These are phyloP conservation scores for Clohesyomyces aquaticus DNA, from an alignment of 495 filamentous ascomycete species.

Conservation along the genomic window DNA sequence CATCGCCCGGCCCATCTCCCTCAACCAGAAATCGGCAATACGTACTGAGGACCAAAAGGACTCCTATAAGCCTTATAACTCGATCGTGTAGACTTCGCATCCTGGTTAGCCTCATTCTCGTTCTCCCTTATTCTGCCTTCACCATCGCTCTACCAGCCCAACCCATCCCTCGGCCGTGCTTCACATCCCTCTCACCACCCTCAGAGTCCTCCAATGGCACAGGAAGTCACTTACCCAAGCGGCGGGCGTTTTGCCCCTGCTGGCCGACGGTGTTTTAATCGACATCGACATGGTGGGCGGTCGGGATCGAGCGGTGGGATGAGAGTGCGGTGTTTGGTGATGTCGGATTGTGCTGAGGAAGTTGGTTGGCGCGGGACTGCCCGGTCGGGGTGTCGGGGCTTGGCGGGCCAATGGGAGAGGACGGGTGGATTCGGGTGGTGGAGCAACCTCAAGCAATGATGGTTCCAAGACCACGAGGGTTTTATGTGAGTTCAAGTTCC, in stretches of 20 bases:
- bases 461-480: too few relatives aligned
- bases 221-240: conserved; percentile 12
- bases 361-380: not conserved
- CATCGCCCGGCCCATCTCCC: conserved; percentile 18
- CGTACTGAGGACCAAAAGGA: conserved; percentile 53
- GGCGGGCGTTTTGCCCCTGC: conserved; percentile 20
- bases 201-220: not conserved
- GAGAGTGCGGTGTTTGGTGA: conserved; percentile 1
- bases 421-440: conserved; percentile 12
- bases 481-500: too few relatives aligned
- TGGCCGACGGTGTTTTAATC: not conserved
- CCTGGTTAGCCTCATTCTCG: conserved; percentile 4
- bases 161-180: too few relatives aligned
- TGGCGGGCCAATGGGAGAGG: conserved; percentile 16
- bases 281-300: conserved; percentile 22
- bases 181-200: not conserved
- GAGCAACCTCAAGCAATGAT: too few relatives aligned
- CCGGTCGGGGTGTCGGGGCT: not conserved
- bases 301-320: too few relatives aligned
- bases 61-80: conserved; percentile 49
- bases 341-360: not conserved
- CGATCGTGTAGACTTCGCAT: not conserved
- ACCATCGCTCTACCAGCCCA: too few relatives aligned
- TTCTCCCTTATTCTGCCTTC: not conserved
- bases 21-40: not conserved